Evolutionary conservation across 352 stramenopile species (phyloP).

Genomic region (Pythium rhizo-oryzae): DNA sequence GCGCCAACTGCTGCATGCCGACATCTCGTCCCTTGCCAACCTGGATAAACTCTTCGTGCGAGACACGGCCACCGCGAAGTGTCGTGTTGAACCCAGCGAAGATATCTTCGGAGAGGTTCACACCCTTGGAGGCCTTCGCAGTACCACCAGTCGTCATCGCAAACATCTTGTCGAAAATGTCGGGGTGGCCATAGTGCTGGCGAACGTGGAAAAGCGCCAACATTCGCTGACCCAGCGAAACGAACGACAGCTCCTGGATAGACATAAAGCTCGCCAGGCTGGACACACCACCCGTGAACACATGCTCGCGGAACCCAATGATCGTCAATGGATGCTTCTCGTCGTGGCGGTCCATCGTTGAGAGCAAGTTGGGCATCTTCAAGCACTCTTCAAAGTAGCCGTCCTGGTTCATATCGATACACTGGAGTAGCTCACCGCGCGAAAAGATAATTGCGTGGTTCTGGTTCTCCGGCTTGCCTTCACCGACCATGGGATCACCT

Average conservation of each 20-base stretch:
- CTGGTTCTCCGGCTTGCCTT: constrained; percentile 91
- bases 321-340: constrained; percentile 79
- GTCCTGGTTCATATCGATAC: constrained; percentile 93
- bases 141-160: constrained; percentile 80
- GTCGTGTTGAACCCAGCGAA: constrained; percentile 88
- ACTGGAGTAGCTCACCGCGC: constrained; percentile 83
- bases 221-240: constrained; percentile 84
- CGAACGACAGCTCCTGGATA: constrained; percentile 85
- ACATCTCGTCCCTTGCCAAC: constrained; percentile 98
- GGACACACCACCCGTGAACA: constrained; percentile 84
- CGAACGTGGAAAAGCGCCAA: constrained; percentile 74
- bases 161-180: constrained; percentile 91
- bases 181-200: constrained; percentile 86
- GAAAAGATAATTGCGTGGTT: constrained; percentile 91
- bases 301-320: constrained; percentile 86
- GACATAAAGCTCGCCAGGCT: constrained; percentile 88
- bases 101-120: constrained; percentile 91
- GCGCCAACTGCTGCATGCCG: constrained; percentile 98
- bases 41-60: constrained; percentile 86
- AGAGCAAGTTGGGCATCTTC: constrained; percentile 84
- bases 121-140: constrained; percentile 80
- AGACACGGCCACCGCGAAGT: constrained; percentile 68
- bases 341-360: constrained; percentile 72
- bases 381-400: constrained; percentile 81
- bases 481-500: constrained; percentile 83